Conservation (phyloP, 805 yeast genomes). For the Metschnikowia amazonensis region DNA sequence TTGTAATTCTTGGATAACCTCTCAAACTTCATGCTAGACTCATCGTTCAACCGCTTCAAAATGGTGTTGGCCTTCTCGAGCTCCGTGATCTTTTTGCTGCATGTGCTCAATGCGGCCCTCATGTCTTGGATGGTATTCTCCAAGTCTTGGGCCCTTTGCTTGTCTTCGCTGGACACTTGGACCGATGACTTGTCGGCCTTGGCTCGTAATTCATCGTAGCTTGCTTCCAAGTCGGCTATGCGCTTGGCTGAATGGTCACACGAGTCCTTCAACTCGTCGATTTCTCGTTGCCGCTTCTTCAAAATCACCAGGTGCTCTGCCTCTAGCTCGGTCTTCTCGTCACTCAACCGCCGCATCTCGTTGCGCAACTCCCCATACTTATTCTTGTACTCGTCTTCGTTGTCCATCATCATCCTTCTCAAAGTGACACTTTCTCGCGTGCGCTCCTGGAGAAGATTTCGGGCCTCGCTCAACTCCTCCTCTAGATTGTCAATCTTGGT, state of each 20-base stretch:
- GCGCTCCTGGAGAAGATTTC: slow-evolving; percentile 72
- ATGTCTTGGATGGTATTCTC: slow-evolving; percentile 39
- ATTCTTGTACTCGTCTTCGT: slow-evolving; percentile 53
- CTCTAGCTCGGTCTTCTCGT: slow-evolving; percentile 62
- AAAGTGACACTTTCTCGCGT: slow-evolving; percentile 73
- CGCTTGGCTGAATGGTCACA: slow-evolving; percentile 43
- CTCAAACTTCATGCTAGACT: slow-evolving; percentile 61
- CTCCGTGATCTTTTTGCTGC: slow-evolving; percentile 52
- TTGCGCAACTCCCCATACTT: slow-evolving; percentile 54
- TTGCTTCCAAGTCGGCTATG: slow-evolving; percentile 37
- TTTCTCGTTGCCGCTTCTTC: slow-evolving; percentile 59
- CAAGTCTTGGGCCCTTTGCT: slow-evolving; percentile 19
- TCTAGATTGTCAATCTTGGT: slow-evolving; percentile 62
- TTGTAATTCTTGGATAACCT: slow-evolving; percentile 69
- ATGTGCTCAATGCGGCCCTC: slow-evolving; percentile 48
- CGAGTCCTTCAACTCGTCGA: slow-evolving; percentile 49
- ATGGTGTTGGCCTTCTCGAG: slow-evolving; percentile 49
- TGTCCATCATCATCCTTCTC: slow-evolving; percentile 63
- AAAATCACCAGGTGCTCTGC: slow-evolving; percentile 45
- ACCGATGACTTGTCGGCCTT: slow-evolving; percentile 22
- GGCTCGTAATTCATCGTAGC: slow-evolving; percentile 24
- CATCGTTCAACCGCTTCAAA: slow-evolving; percentile 63
- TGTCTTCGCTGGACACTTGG: slow-evolving; percentile 7
- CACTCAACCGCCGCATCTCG: slow-evolving; percentile 47
- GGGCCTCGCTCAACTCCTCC: slow-evolving; percentile 77